Evolutionary conservation across 139 green algal species (phyloP).

Genomic region (Picochlorum sp.): DNA sequence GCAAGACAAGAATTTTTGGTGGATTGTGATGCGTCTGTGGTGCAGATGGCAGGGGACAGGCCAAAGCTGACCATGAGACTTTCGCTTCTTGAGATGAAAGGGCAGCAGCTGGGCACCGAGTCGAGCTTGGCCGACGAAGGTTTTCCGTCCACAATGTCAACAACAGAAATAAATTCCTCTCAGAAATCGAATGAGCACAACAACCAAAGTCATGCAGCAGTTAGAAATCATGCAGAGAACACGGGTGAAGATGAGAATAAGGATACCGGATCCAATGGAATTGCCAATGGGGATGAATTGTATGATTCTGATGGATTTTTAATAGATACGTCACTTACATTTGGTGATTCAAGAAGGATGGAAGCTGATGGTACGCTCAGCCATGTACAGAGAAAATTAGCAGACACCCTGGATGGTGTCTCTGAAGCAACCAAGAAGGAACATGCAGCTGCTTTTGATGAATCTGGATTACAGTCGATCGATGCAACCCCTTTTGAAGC

Average conservation of each 20-base stretch:
- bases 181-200: neutral
- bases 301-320: too few species aligned
- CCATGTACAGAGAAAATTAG: too few species aligned
- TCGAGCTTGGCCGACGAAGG: neutral
- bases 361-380: too few species aligned
- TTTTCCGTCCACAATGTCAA: neutral
- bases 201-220: neutral
- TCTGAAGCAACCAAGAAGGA: too few species aligned
- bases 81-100: neutral
- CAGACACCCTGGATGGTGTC: too few species aligned
- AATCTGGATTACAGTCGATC: too few species aligned
- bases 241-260: too few species aligned
- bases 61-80: constrained; percentile 1
- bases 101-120: neutral
- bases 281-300: too few species aligned
- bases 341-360: too few species aligned
- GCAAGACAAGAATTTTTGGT: neutral
- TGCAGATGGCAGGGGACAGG: neutral
- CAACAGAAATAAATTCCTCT: neutral
- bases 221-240: neutral
- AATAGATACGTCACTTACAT: too few species aligned
- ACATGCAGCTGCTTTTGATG: too few species aligned
- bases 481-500: neutral
- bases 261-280: too few species aligned
- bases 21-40: neutral